Percentiles rank a stretch among this genome's conserved stretches.
Evolutionary conservation across 208 protist genomes (phyloP).

Genomic region (Trypanosoma brucei): DNA sequence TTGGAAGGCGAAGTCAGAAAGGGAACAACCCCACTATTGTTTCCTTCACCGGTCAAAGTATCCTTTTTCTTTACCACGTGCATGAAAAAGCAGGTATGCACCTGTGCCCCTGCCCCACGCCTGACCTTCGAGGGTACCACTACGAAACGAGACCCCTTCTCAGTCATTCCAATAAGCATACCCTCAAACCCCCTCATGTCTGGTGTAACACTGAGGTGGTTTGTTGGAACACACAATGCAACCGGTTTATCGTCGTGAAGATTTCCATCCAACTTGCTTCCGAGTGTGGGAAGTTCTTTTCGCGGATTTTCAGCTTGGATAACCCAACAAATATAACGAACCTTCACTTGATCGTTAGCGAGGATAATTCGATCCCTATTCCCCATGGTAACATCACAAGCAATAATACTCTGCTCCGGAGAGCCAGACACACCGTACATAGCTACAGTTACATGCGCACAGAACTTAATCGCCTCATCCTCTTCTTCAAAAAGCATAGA

Average conservation of each 20-base stretch:
- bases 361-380: constrained; percentile 48
- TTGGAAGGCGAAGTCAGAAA: constrained; percentile 5
- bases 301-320: constrained; percentile 31
- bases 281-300: constrained; percentile 40
- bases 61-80: constrained; percentile 47
- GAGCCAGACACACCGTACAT: constrained; percentile 67
- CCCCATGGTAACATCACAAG: constrained; percentile 42
- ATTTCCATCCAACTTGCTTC: constrained; percentile 61
- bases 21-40: not conserved
- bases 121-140: constrained; percentile 48
- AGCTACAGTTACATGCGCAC: constrained; percentile 52
- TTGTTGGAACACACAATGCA: constrained; percentile 47
- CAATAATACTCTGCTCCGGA: constrained; percentile 46
- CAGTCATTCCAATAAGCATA: constrained; percentile 62
- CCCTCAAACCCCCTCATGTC: constrained; percentile 80
- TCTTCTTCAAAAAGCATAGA: constrained; percentile 58
- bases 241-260: constrained; percentile 29
- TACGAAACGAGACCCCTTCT: constrained; percentile 49
- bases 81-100: constrained; percentile 66
- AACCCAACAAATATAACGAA: constrained; percentile 56
- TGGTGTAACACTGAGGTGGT: constrained; percentile 47
- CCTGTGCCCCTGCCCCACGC: constrained; percentile 44
- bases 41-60: constrained; percentile 1
- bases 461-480: constrained; percentile 41
- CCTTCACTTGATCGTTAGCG: constrained; percentile 49